A percentile compares a stretch with the other conserved stretches of the same genome.
phyloP scores from a whole-genome alignment of 1,139 yeast genomes.

The Williopsis jadinii region DNA sequence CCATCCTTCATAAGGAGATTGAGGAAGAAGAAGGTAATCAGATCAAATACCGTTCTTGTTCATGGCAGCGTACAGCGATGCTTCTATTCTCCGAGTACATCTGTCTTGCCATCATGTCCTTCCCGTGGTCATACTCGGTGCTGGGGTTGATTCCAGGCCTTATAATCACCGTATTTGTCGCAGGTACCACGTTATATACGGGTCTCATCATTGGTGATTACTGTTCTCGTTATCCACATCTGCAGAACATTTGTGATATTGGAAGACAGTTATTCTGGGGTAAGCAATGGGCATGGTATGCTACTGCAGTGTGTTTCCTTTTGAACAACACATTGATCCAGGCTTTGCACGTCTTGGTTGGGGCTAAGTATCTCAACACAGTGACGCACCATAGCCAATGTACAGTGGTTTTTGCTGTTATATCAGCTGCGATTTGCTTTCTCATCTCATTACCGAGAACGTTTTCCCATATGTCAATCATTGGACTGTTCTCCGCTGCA shows the following conservation, averaged over 20 bases:
- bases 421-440: slow-evolving; percentile 41
- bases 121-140: slow-evolving; percentile 59
- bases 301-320: slow-evolving; percentile 47
- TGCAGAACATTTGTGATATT: slow-evolving; percentile 50
- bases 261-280: slow-evolving; percentile 53
- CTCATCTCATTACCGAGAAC: slow-evolving; percentile 50
- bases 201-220: slow-evolving; percentile 48
- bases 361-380: slow-evolving; percentile 54
- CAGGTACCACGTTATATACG: slow-evolving; percentile 46
- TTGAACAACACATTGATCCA: slow-evolving; percentile 51
- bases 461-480: slow-evolving; percentile 41
- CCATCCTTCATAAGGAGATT: slow-evolving; percentile 22
- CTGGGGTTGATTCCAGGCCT: slow-evolving; percentile 54
- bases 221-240: slow-evolving; percentile 45
- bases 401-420: slow-evolving; percentile 43
- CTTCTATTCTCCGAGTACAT: slow-evolving; percentile 53
- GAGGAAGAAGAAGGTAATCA: slow-evolving; percentile 25
- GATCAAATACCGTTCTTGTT: slow-evolving; percentile 45
- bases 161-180: slow-evolving; percentile 44
- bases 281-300: slow-evolving; percentile 46
- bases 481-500: slow-evolving; percentile 45
- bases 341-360: slow-evolving; percentile 51
- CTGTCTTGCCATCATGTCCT: slow-evolving; percentile 55
- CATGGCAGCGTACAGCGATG: slow-evolving; percentile 55
- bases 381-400: slow-evolving; percentile 45